Evolutionary conservation across 2,329 filamentous ascomycete genomes (phyloP), one percentile per base, ranked within the genome.

Genomic region (Hypocrella siamensis): DNA sequence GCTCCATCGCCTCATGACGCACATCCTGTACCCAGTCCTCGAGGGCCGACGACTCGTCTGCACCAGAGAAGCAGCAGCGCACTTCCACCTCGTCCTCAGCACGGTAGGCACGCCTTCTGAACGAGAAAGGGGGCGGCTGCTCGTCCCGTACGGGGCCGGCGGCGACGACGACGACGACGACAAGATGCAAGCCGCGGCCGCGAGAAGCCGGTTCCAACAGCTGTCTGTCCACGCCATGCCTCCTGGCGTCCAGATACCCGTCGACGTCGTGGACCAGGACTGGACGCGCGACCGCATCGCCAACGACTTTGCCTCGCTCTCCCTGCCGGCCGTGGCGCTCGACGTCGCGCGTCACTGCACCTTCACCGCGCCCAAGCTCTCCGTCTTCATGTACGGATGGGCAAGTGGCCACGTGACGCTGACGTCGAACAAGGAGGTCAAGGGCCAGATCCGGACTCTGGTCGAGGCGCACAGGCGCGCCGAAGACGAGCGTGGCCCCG

Each of bases 371-470:
- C 47, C 53, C 27, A 56, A 57, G 40, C 43, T 56, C 14, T 53
- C 52, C 21, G 53, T 56, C 17, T 57, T 56, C 37, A 46, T 58
- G 43, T 51, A 58, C 17, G 56, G 56, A 4, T 60, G 57, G 57
- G 47, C 43, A 12, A 42, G 39, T 10, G 46, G 45, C 7, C 26
- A 51, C 3, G 45, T 46, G 15, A 59, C 55, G 2, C 28, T 60
- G 2, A 60, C 57, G 6, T 57, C 54, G 5, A 60, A 59, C 32
- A 57, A 56, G 40, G 57, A 60, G 40, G 47, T 56, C 8, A 38
- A 45, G n/a, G 49, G 47, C 8, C 51, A 55, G 33, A 43, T 56
- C 5, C 39, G 43, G 17, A 54, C 50, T 6, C 53, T 51, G 46
- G 40, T 57, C 5, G 52, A 56, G 33, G 37, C 41, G 7, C 38